These are phyloP conservation scores for Taiwanofungus camphoratus DNA, from an alignment of 1,284 basidiomycete genomes.

Conservation along the genomic window DNA sequence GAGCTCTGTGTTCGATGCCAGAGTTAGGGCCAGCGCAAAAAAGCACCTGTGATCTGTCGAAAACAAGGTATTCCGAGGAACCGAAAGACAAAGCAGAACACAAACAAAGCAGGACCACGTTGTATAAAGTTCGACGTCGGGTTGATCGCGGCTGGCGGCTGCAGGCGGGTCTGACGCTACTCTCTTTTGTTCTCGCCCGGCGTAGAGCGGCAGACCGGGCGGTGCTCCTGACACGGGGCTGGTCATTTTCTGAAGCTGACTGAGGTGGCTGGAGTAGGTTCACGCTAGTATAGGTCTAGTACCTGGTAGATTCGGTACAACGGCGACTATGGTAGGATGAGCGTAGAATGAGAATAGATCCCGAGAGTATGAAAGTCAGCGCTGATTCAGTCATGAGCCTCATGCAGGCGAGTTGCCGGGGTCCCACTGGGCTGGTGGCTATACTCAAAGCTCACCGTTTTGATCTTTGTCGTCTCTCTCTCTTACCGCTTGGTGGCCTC, in stretches of 20 bases:
- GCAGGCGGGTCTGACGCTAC: not conserved
- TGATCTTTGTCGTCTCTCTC: constrained; percentile 29
- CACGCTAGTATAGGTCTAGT: not conserved
- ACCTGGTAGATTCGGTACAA: no score
- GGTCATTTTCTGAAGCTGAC: not conserved
- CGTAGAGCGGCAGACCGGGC: no score
- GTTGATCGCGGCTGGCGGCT: constrained; percentile 5
- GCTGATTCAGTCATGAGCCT: not conserved
- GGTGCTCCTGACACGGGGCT: no score
- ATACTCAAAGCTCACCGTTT: constrained; percentile 16
- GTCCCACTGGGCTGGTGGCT: constrained; percentile 18
- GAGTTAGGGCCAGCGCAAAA: constrained; percentile 83
- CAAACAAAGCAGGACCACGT: not conserved
- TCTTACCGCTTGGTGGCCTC: constrained; percentile 23
- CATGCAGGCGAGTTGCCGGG: constrained; percentile 14
- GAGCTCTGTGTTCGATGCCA: constrained; percentile 74
- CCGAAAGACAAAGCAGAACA: not conserved
- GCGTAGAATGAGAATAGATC: no score
- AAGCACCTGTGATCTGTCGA: constrained; percentile 66
- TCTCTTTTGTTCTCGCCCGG: constrained; percentile 5
- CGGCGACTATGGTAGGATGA: no score
- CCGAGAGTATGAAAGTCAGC: not conserved
- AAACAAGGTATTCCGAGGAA: not conserved
- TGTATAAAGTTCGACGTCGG: not conserved
- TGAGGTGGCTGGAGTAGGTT: no score